Evolutionary conservation across 345 rosid species (phyloP), one percentile per base, ranked within the genome.

Genomic region (Excoecaria agallocha): DNA sequence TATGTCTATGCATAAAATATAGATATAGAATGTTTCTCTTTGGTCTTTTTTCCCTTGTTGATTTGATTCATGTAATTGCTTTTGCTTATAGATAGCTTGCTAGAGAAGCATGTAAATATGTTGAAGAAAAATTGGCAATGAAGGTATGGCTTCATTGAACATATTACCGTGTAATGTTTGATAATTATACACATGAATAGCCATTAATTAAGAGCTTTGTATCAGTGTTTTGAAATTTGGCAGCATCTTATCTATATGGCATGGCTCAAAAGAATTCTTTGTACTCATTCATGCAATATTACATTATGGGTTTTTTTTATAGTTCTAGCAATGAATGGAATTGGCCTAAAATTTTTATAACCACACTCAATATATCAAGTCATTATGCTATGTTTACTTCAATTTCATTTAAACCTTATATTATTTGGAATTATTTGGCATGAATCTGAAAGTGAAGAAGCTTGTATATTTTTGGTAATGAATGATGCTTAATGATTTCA

Each of bases 51-150:
- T 66, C 15, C 59, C 11, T 54, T 22, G 50, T 8, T 59, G 35
- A 51, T 58, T 73, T 51, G 13, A 13, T 43, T 25, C 17, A 22
- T 9, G 50, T 39, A 45, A 74, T 6, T 72, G 49, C 58, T 80
- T 48, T 30, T 77, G 20, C 66, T 73, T 69, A 30, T 66, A 57
- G 37, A 54, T 92, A 95, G 97, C 92, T 95, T 80, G 99, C 99
- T 2, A 91, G 96, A 78, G 99, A 95, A 84, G 91, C 96, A 60
- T 93, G 98, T 85, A 93, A 93, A 78, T 95, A 93, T 80, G 85
- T 89, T 22, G 98, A 93, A 16, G 98, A 95, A 77, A 95, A 93
- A 76, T 80, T 95, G 79, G 94, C 89, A 43, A 89, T 90, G 41
- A 90, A 91, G 89, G 98, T 90, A 76, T 82, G 84, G 45, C 48